These are phyloP conservation scores for Nakaseomyces delphensis DNA, from an alignment of 1,139 yeast genomes.

Conservation along the genomic window DNA sequence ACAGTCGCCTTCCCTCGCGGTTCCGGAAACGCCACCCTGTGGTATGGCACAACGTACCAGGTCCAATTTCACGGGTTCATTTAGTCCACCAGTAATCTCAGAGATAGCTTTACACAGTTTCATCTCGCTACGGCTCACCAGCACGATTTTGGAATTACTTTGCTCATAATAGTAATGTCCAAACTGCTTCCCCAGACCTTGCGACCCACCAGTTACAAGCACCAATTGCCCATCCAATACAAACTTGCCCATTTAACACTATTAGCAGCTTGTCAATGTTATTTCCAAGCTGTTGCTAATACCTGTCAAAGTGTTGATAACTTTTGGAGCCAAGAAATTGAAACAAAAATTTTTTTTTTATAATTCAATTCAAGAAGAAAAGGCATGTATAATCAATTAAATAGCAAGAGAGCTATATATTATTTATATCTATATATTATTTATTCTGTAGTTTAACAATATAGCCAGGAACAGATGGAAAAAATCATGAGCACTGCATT, in stretches of 20 bases:
- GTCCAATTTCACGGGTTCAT: constrained; percentile 3
- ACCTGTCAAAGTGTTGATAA: too few species aligned
- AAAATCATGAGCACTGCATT: too few species aligned
- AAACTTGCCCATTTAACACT: constrained; percentile 17
- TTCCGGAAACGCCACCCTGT: not conserved
- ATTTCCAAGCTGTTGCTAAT: not conserved
- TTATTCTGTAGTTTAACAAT: too few species aligned
- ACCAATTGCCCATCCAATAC: constrained; percentile 46
- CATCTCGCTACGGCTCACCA: constrained; percentile 66
- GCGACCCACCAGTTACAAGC: constrained; percentile 90
- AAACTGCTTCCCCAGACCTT: constrained; percentile 81
- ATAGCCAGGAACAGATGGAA: too few species aligned
- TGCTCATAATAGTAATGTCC: constrained; percentile 47
- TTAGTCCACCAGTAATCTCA: constrained; percentile 30
- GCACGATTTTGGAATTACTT: constrained; percentile 53
- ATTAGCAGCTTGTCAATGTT: not conserved
- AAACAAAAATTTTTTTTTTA: too few species aligned
- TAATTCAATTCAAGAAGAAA: too few species aligned
- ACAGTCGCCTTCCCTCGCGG: not conserved
- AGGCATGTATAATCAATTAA: too few species aligned
- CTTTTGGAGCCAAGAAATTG: too few species aligned
- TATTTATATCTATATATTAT: too few species aligned
- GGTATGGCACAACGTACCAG: not conserved
- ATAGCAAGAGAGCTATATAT: too few species aligned
- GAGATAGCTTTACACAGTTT: constrained; percentile 45